Evolutionary conservation across 1,284 basidiomycete species (phyloP).

Genomic region (Trichosporon coremiiforme): DNA sequence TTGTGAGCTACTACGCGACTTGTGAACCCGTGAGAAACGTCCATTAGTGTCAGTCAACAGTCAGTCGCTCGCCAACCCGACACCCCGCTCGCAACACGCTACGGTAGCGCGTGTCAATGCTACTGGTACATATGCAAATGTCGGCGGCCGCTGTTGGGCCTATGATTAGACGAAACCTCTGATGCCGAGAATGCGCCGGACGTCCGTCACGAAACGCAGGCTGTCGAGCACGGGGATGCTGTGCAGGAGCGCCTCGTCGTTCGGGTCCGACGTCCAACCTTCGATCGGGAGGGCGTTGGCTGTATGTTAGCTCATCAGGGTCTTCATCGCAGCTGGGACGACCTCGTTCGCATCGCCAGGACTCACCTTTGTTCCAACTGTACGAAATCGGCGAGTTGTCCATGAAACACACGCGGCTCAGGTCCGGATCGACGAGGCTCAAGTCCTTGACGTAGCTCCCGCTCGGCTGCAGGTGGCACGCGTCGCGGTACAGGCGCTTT

Average conservation of each 20-base stretch:
- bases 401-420: conserved; percentile 86
- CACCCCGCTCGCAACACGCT: neutral
- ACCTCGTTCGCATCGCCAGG: no score
- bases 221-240: conserved; percentile 93
- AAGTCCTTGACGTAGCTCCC: conserved; percentile 96
- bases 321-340: no score
- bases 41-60: no score
- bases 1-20: no score
- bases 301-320: conserved; percentile 46
- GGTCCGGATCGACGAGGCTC: conserved; percentile 80
- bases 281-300: conserved; percentile 99
- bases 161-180: conserved; percentile 48
- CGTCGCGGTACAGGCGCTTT: conserved; percentile 88
- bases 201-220: conserved; percentile 91
- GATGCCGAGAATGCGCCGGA: conserved; percentile 87
- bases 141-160: neutral
- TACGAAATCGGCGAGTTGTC: conserved; percentile 97
- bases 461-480: conserved; percentile 85
- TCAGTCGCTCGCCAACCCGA: neutral
- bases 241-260: conserved; percentile 94
- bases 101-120: neutral
- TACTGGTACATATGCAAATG: conserved; percentile 2
- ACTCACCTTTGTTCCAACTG: conserved; percentile 83
- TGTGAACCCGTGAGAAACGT: no score
- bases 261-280: conserved; percentile 97